Percentiles rank a stretch among this genome's conserved stretches.
Evolutionary conservation across 306 rosid species (phyloP).

Genomic region (Fragaria nilgerrensis): DNA sequence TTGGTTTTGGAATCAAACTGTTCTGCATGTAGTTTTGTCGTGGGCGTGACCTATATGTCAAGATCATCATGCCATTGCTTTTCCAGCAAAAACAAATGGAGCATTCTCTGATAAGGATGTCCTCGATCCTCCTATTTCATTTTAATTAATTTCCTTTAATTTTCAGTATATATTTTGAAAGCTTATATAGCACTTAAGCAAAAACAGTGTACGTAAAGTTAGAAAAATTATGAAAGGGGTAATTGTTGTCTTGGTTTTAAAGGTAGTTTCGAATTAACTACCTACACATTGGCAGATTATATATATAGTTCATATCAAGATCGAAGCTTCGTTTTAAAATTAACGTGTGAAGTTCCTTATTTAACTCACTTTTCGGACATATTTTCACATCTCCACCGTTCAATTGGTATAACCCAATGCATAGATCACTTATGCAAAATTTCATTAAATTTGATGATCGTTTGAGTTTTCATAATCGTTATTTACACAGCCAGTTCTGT

Average conservation of each 20-base stretch:
- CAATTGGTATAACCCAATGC: no score
- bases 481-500: no score
- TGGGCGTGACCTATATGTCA: slow-evolving; percentile 4
- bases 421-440: no score
- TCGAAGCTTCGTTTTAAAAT: no score
- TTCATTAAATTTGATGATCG: no score
- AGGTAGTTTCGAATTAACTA: neutral
- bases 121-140: neutral
- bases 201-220: neutral
- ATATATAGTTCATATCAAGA: no score
- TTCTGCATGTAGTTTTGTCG: slow-evolving; percentile 1
- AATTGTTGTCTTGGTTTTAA: neutral
- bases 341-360: no score
- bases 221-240: neutral
- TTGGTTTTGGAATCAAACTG: slow-evolving; percentile 1
- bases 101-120: neutral
- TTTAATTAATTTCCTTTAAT: neutral
- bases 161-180: neutral
- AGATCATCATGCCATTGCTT: slow-evolving; percentile 3
- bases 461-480: no score
- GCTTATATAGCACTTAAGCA: neutral
- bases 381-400: no score
- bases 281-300: no score
- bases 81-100: neutral
- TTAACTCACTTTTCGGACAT: no score